These are phyloP conservation scores for Ophryocystis elektroscirrha DNA, from an alignment of 169 alveolate species.

Conservation along the genomic window DNA sequence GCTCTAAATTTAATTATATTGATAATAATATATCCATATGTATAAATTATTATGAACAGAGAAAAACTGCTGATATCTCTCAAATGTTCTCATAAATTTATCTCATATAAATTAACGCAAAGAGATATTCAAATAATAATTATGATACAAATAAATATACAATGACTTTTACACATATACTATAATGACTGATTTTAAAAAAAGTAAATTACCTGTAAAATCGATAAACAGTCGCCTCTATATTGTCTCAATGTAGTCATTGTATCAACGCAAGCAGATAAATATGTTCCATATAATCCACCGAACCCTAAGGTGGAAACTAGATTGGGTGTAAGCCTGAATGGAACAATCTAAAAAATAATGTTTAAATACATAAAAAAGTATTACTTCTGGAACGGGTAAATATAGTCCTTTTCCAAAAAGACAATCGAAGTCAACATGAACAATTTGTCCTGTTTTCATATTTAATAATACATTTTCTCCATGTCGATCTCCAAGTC, in stretches of 20 bases:
- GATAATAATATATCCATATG: background rate
- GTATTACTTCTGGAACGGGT: conserved; percentile 67
- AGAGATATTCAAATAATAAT: background rate
- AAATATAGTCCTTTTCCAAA: conserved; percentile 80
- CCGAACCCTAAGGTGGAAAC: conserved; percentile 70
- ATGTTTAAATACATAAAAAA: background rate
- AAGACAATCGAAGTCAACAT: conserved; percentile 91
- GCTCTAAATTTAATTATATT: conserved; percentile 16
- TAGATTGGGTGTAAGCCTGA: conserved; percentile 80
- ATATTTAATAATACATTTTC: conserved; percentile 75
- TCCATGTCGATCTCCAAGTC: conserved; percentile 92
- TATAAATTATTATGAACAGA: background rate
- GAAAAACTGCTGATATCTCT: background rate
- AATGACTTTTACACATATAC: background rate
- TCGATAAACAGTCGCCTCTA: background rate
- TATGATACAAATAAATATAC: conserved; percentile 14
- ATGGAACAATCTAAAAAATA: conserved; percentile 59
- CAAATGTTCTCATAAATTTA: background rate
- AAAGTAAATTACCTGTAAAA: background rate
- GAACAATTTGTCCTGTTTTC: conserved; percentile 63
- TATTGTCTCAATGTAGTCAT: background rate
- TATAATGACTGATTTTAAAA: background rate
- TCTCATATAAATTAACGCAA: background rate
- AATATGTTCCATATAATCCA: background rate
- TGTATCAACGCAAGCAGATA: background rate